These are phyloP conservation scores for Taiwanofungus camphoratus DNA, from an alignment of 1,284 basidiomycete species.

Conservation along the genomic window DNA sequence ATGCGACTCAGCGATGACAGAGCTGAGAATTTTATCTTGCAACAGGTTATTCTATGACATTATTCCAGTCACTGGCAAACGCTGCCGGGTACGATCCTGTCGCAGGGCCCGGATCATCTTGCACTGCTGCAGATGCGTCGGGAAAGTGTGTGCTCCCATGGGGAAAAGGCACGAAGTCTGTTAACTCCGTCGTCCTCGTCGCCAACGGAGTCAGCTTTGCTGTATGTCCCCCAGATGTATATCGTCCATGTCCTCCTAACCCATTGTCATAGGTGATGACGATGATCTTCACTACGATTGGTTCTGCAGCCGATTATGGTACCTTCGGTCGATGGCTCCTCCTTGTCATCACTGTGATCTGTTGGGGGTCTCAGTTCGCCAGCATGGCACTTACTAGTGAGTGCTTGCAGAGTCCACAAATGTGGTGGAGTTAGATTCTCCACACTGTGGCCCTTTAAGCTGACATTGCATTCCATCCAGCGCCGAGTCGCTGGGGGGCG, in stretches of 20 bases:
- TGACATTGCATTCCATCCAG: slow-evolving; percentile 28
- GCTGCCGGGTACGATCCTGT: slow-evolving; percentile 65
- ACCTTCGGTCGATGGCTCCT: slow-evolving; percentile 75
- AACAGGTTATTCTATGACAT: slow-evolving; percentile 53
- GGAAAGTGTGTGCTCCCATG: slow-evolving; percentile 72
- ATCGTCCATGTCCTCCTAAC: slow-evolving; percentile 8
- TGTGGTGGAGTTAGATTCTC: not conserved
- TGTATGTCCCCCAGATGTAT: slow-evolving; percentile 34
- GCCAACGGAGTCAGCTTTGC: slow-evolving; percentile 76
- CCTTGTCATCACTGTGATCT: slow-evolving; percentile 64
- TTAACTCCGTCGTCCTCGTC: slow-evolving; percentile 70
- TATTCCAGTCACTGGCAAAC: slow-evolving; percentile 69
- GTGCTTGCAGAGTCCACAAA: slow-evolving; percentile 15
- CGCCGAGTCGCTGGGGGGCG: slow-evolving; percentile 63
- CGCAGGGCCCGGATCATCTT: slow-evolving; percentile 61
- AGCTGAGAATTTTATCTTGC: not conserved
- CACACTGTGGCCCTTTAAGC: not conserved
- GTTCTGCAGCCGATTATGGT: slow-evolving; percentile 79
- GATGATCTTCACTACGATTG: slow-evolving; percentile 74
- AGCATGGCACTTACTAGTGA: slow-evolving; percentile 66
- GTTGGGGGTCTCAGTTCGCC: slow-evolving; percentile 77
- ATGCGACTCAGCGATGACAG: not conserved
- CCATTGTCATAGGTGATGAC: slow-evolving; percentile 55
- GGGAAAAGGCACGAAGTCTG: slow-evolving; percentile 60
- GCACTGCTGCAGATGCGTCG: slow-evolving; percentile 45